A percentile compares a stretch with the other conserved stretches of the same genome.
phyloP scores from a whole-genome alignment of 192 early-diverging fungal genomes.

The Coemansia erecta region DNA sequence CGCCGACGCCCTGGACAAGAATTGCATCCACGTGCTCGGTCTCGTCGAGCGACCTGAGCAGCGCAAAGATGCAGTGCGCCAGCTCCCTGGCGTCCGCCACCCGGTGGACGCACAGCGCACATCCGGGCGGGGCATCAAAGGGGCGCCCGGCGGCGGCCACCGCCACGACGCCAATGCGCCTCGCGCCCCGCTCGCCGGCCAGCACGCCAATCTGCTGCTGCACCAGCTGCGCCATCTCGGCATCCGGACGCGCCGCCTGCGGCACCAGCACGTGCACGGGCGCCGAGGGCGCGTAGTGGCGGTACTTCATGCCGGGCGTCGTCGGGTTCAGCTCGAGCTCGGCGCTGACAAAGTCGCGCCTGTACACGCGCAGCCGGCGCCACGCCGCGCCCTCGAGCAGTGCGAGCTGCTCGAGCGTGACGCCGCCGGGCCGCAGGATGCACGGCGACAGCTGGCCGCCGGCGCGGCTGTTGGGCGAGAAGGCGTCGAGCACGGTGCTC shows the following conservation, averaged over 20 bases:
- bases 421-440: constrained; percentile 89
- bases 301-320: constrained; percentile 99
- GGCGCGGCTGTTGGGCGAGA: constrained; percentile 17
- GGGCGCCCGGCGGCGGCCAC: background rate
- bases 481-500: constrained; percentile 87
- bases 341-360: constrained; percentile 69
- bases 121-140: background rate
- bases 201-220: constrained; percentile 11
- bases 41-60: constrained; percentile 75
- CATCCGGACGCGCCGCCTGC: background rate
- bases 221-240: constrained; percentile 10
- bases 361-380: constrained; percentile 71
- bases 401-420: constrained; percentile 76
- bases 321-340: constrained; percentile 77
- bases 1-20: constrained; percentile 87
- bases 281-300: constrained; percentile 93
- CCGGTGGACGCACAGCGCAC: constrained; percentile 10
- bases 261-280: constrained; percentile 74
- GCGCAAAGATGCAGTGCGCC: constrained; percentile 77
- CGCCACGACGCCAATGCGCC: constrained; percentile 14
- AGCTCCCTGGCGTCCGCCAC: constrained; percentile 62
- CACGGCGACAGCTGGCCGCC: constrained; percentile 57
- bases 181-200: constrained; percentile 4
- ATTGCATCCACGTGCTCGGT: constrained; percentile 65
- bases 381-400: constrained; percentile 55